Base-by-base conservation (phyloP, 495 filamentous ascomycete genomes). In the Lasiosphaeria ovina region DNA sequence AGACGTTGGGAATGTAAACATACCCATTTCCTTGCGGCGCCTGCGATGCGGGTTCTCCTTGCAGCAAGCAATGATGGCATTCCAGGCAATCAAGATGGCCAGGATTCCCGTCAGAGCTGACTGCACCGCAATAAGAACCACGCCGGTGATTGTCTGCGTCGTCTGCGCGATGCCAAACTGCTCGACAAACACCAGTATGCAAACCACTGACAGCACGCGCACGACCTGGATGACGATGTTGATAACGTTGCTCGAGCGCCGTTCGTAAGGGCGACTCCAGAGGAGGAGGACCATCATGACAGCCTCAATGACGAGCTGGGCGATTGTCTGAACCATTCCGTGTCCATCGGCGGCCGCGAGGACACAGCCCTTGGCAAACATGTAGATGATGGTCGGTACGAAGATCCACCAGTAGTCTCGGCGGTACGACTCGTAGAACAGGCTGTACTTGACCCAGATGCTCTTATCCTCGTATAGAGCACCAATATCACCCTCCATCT, bases 381-480 rank as follows among this genome's bases (percentile, higher is more conserved):
- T 90, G 79, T 98, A 98, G 56, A 94, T 53, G 73, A 98, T 96
- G 50, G 83, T 80, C 6, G 94, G 94, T 11, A 98, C 82, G 72
- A 98, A 98, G 8, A 97, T 70, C 92, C 93, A 97, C 93, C 93
- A 98, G 76, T 91, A 95, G 63, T 88, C 86, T 68, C 87, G 89
- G 73, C 93, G 91, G 76, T 94, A 97, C 64, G 87, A 88, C 65
- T 98, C 94, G 75, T 98, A 98, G 79, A 98, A 98, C 38, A 97
- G 78, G 67, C 89, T 95, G 80, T 98, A 98, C 74, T 92, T 95
- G 66, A 89, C 81, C 93, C 95, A 97, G 52, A 88, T 89, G 57
- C 89, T 85, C 78, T 92, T 94, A 70, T 97, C 84, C 52, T 96
- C 91, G 72, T 89, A 98, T 8, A 98, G 77, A 1, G 77, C 81